These are phyloP conservation scores for Rhizophlyctis rosea DNA, from an alignment of 192 early-diverging fungal genomes.

Conservation along the genomic window DNA sequence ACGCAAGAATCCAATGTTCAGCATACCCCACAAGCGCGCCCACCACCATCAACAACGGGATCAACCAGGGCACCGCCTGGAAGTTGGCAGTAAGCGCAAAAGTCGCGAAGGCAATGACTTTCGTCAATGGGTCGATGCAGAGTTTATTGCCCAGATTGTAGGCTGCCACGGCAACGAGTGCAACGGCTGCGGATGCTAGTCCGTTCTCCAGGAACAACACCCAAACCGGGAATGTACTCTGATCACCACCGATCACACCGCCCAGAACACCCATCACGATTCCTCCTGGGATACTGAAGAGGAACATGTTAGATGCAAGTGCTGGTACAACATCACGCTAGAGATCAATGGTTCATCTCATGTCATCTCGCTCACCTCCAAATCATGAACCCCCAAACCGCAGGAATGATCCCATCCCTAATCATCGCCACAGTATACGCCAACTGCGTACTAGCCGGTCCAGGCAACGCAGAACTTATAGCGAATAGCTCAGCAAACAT, in stretches of 20 bases:
- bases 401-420: constrained; percentile 44
- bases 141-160: no score
- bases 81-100: neutral
- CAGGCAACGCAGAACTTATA: constrained; percentile 54
- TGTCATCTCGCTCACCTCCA: no score
- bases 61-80: constrained; percentile 43
- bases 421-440: constrained; percentile 52
- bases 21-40: constrained; percentile 34
- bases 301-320: neutral
- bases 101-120: constrained; percentile 1
- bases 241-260: no score
- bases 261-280: constrained; percentile 51
- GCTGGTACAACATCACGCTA: neutral
- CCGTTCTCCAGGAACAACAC: constrained; percentile 47
- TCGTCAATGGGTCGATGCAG: neutral
- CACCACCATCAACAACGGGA: constrained; percentile 51
- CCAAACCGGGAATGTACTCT: constrained; percentile 42
- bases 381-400: constrained; percentile 46
- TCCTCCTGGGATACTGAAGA: constrained; percentile 43
- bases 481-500: constrained; percentile 59
- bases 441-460: constrained; percentile 52
- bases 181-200: constrained; percentile 49
- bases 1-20: neutral
- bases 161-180: constrained; percentile 54
- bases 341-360: constrained; percentile 35